Conservation (phyloP, 2,329 filamentous ascomycete genomes). For the Malbranchea cinnamomea region DNA sequence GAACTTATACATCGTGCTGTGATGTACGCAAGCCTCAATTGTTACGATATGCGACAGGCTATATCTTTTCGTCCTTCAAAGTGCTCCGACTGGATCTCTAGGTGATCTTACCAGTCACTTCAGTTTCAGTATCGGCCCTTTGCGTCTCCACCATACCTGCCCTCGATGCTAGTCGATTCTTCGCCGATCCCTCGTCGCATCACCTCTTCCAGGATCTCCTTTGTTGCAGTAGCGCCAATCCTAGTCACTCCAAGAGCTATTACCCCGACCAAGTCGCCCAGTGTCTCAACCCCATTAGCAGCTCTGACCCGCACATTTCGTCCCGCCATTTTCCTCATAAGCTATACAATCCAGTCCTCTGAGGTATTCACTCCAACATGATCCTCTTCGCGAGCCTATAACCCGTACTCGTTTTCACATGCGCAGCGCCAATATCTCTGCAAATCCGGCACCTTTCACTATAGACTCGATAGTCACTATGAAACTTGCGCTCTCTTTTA, state of each 20-base stretch:
- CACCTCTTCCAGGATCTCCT: slow-evolving; percentile 41
- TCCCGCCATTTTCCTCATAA: slow-evolving; percentile 37
- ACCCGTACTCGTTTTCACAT: slow-evolving; percentile 47
- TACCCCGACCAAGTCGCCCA: slow-evolving; percentile 42
- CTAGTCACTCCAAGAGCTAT: slow-evolving; percentile 40
- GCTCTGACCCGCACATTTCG: slow-evolving; percentile 41
- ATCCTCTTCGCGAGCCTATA: slow-evolving; percentile 45
- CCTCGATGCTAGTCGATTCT: too few species aligned
- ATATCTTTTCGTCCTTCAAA: too few species aligned
- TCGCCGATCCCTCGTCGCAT: slow-evolving; percentile 33
- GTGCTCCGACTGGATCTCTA: too few species aligned
- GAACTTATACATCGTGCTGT: too few species aligned
- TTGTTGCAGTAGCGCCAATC: slow-evolving; percentile 42
- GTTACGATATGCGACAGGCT: too few species aligned
- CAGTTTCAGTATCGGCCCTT: too few species aligned
- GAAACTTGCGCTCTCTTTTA: slow-evolving; percentile 29
- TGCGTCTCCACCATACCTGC: too few species aligned
- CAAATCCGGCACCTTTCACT: slow-evolving; percentile 33
- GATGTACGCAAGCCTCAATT: too few species aligned
- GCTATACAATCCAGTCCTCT: slow-evolving; percentile 27
- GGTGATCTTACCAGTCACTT: too few species aligned
- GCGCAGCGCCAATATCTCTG: slow-evolving; percentile 35
- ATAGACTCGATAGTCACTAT: slow-evolving; percentile 50
- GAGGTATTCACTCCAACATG: slow-evolving; percentile 32
- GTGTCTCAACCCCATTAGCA: slow-evolving; percentile 40